A percentile compares a stretch with the other conserved stretches of the same genome.
Evolutionary conservation across 2,329 filamentous ascomycete species (phyloP).

Genomic region (Aspergillus flavus): DNA sequence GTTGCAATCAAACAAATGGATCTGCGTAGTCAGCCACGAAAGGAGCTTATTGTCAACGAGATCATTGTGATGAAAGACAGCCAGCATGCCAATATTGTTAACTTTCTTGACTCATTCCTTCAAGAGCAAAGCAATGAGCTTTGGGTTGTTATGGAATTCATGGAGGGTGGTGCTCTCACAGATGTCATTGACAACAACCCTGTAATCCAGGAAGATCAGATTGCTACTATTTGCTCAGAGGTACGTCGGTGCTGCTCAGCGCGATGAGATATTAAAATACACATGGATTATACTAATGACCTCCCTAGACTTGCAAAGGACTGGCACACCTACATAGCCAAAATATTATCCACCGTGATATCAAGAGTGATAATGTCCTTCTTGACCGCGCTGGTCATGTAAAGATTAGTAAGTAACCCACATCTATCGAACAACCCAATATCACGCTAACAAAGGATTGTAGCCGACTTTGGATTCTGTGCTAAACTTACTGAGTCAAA

Average conservation of each 20-base stretch:
- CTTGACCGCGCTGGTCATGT: conserved; percentile 93
- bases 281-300: conserved; percentile 17
- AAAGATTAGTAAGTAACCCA: conserved; percentile 83
- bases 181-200: conserved; percentile 99
- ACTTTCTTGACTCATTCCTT: conserved; percentile 95
- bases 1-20: conserved; percentile 99
- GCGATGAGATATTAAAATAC: background rate
- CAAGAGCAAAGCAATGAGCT: conserved; percentile 92
- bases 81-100: conserved; percentile 97
- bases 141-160: conserved; percentile 99
- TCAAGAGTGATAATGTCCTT: conserved; percentile 98
- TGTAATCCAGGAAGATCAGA: conserved; percentile 92
- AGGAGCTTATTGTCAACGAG: conserved; percentile 98
- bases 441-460: conserved; percentile 25
- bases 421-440: background rate
- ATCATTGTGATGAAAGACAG: conserved; percentile 99
- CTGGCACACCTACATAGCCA: conserved; percentile 92
- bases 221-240: conserved; percentile 95
- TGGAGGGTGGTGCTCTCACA: conserved; percentile 96
- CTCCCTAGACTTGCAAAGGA: conserved; percentile 82
- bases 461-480: conserved; percentile 98
- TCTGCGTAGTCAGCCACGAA: conserved; percentile 91
- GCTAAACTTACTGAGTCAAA: conserved; percentile 97
- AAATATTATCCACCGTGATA: conserved; percentile 98
- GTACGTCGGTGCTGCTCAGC: conserved; percentile 54